These are phyloP conservation scores for Grammothele lineata DNA, from an alignment of 768 basidiomycete species.

Conservation along the genomic window DNA sequence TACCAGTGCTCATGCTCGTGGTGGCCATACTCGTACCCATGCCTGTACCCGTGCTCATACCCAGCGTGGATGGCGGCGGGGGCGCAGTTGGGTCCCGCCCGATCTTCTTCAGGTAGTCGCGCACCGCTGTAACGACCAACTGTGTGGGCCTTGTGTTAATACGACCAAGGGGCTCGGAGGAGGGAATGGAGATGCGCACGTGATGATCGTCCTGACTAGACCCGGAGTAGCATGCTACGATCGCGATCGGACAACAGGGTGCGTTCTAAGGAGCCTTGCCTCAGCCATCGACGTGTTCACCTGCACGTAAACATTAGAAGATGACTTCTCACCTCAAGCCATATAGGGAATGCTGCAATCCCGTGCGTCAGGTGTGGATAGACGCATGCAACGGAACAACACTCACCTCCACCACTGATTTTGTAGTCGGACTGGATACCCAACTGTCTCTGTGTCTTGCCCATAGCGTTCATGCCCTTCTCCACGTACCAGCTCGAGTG, in stretches of 20 bases:
- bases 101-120: slow-evolving; percentile 69
- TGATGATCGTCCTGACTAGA: slow-evolving; percentile 78
- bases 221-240: slow-evolving; percentile 77
- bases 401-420: slow-evolving; percentile 75
- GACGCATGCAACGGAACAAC: not conserved
- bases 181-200: slow-evolving; percentile 47
- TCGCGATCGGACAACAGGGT: slow-evolving; percentile 76
- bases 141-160: too few relatives aligned
- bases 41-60: slow-evolving; percentile 7
- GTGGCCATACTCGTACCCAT: slow-evolving; percentile 1
- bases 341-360: slow-evolving; percentile 71
- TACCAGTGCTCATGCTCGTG: slow-evolving; percentile 16
- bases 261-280: slow-evolving; percentile 52
- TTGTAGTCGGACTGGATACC: slow-evolving; percentile 62
- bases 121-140: slow-evolving; percentile 61
- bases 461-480: slow-evolving; percentile 82
- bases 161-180: too few relatives aligned
- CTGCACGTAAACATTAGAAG: not conserved
- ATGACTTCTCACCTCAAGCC: slow-evolving; percentile 58
- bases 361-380: not conserved
- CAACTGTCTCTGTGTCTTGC: slow-evolving; percentile 69
- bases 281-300: slow-evolving; percentile 1
- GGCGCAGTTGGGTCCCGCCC: slow-evolving; percentile 17
- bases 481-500: slow-evolving; percentile 86
- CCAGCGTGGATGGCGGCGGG: slow-evolving; percentile 16